phyloP scores from a whole-genome alignment of 2,329 filamentous ascomycete species.

The Colletotrichum kahawae region DNA sequence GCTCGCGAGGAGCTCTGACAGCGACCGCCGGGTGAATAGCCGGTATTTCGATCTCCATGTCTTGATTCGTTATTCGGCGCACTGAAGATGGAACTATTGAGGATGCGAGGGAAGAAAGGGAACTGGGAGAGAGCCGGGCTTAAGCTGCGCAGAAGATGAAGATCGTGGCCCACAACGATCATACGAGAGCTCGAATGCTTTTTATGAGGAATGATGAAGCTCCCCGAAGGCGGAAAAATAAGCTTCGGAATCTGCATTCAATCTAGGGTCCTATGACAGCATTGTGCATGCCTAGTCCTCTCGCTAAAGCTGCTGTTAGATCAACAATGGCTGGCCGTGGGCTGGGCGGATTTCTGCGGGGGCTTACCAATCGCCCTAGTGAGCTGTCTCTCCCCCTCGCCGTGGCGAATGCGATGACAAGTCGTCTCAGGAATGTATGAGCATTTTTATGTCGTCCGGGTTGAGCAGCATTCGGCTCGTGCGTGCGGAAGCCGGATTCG shows the following conservation, averaged over 20 bases:
- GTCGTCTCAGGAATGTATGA: conserved; percentile 15
- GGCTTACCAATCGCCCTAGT: conserved; percentile 2
- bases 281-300: conserved; percentile 15
- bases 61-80: neutral
- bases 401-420: neutral
- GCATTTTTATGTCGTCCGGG: neutral
- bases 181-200: neutral
- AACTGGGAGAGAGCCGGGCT: neutral
- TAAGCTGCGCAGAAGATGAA: neutral
- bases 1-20: conserved; percentile 24
- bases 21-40: conserved; percentile 31
- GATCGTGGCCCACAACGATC: neutral
- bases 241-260: neutral
- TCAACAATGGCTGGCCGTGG: neutral
- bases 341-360: neutral
- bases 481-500: neutral
- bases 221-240: neutral
- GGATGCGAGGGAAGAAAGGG: neutral
- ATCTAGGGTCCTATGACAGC: conserved; percentile 17
- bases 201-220: neutral
- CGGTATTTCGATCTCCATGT: conserved; percentile 24
- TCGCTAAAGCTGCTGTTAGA: neutral
- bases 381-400: neutral
- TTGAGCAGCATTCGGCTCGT: neutral
- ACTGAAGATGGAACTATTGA: neutral